Conservation (phyloP, 2,329 filamentous ascomycete genomes). For the Diaporthe destruens region DNA sequence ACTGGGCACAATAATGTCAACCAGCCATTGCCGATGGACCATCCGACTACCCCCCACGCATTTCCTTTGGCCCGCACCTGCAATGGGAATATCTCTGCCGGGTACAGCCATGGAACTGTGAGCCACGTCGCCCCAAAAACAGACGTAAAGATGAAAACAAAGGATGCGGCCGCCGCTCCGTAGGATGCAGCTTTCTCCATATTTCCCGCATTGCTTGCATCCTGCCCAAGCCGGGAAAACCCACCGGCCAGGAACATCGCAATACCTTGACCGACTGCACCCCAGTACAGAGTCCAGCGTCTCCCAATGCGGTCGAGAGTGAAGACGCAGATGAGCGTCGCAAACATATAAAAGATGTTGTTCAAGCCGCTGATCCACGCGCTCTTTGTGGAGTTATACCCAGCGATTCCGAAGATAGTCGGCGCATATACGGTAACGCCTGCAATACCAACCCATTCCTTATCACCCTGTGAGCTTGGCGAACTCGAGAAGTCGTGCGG, state of each 20-base stretch:
- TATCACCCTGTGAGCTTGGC: background rate
- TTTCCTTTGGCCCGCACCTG: conserved; percentile 80
- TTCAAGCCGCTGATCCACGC: conserved; percentile 73
- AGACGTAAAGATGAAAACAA: conserved; percentile 78
- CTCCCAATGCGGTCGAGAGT: conserved; percentile 77
- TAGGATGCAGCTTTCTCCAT: conserved; percentile 61
- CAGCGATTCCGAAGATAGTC: conserved; percentile 75
- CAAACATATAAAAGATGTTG: conserved; percentile 68
- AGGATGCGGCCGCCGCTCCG: conserved; percentile 75
- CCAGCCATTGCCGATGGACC: conserved; percentile 75
- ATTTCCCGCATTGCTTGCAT: conserved; percentile 60
- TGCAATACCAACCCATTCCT: conserved; percentile 76
- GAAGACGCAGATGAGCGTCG: conserved; percentile 77
- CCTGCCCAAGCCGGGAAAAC: conserved; percentile 61
- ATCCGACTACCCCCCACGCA: conserved; percentile 81
- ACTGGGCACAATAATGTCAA: conserved; percentile 63
- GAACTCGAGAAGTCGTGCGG: background rate
- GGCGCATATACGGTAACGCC: conserved; percentile 73
- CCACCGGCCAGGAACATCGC: conserved; percentile 77
- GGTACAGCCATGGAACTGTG: conserved; percentile 72
- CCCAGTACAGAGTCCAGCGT: conserved; percentile 78
- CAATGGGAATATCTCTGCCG: conserved; percentile 80
- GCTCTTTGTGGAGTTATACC: conserved; percentile 70
- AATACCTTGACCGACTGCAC: conserved; percentile 72
- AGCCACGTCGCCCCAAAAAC: conserved; percentile 75